Base-by-base conservation (phyloP, 345 rosid genomes). In the Acer yangbiense region DNA sequence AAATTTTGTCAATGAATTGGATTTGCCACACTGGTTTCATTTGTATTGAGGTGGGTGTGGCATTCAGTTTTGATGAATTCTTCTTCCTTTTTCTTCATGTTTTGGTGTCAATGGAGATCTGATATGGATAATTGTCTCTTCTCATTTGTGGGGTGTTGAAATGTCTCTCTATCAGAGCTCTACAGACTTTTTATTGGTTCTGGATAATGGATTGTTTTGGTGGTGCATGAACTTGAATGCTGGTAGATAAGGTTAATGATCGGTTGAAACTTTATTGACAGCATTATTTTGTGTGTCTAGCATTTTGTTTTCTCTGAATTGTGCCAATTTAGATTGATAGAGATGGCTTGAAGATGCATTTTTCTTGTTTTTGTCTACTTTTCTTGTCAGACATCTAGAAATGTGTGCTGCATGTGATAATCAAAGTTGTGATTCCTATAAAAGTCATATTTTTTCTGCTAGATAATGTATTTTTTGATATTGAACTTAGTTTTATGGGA, bases 201-300 rank as follows among this genome's bases (percentile, higher is more conserved):
- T 18, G 55, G 7, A 29, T 8, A 7, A 27, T 55, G 9, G 62
- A 16, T 71, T 50, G 18, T 65, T 70, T 32, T 76, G 46, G 50
- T 50, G 50, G 11, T 76, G 64, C 68, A 41, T 46, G 70, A 48
- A 20, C 25, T 43, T 76, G 29, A 54, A 43, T 63, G 64, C 58
- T 70, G 55, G 57, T 73, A 25, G 29, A 64, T 65, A 57, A 66
- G 68, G 69, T 8, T 58, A 46, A 61, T 72, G 61, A 60, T 76
- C 58, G 23, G 23, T 66, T 65, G n/a, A 57, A 58, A 12, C 9
- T 44, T 23, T 18, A 72, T 35, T 61, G 60, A 68, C 16, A 46
- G 77, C 64, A 68, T 48, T 80, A n/a, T 55, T 18, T 66, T 27
- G 20, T 29, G 64, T 44, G 54, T 44, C 46, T 61, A 60, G 12